Percentiles rank a stretch among this genome's conserved stretches.
phyloP scores from a whole-genome alignment of 1,139 yeast species.

The Meyerozyma elateridarum region DNA sequence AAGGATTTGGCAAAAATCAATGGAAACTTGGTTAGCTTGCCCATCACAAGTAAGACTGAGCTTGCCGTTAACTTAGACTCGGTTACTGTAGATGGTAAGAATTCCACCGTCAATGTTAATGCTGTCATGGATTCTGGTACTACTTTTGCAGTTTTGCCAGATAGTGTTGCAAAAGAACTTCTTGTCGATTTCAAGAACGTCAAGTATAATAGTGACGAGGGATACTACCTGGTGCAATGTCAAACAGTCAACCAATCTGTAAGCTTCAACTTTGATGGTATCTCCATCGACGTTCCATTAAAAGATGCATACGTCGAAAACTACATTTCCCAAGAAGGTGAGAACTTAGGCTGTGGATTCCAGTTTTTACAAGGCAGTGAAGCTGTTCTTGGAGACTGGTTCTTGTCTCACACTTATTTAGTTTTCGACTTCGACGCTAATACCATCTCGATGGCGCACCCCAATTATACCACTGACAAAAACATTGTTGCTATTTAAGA shows the following conservation, averaged over 20 bases:
- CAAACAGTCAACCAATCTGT: neutral
- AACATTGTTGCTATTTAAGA: too few species aligned
- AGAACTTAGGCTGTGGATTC: too few species aligned
- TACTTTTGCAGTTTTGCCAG: slow-evolving; percentile 14
- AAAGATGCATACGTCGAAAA: neutral
- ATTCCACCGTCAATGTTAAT: slow-evolving; percentile 3
- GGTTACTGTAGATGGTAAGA: slow-evolving; percentile 7
- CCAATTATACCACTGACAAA: slow-evolving; percentile 8
- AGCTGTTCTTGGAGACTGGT: slow-evolving; percentile 23
- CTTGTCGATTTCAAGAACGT: slow-evolving; percentile 8
- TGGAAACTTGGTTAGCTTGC: slow-evolving; percentile 12
- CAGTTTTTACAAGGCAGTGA: too few species aligned
- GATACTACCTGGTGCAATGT: neutral
- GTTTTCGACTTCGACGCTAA: slow-evolving; percentile 25
- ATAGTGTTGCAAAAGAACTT: slow-evolving; percentile 8
- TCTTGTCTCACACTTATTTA: slow-evolving; percentile 27
- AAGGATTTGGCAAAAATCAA: slow-evolving; percentile 16
- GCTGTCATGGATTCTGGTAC: slow-evolving; percentile 19
- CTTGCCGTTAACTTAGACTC: slow-evolving; percentile 9
- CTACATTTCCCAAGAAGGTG: neutral
- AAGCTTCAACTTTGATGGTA: slow-evolving; percentile 12
- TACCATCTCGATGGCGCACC: slow-evolving; percentile 25
- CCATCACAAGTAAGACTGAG: slow-evolving; percentile 6
- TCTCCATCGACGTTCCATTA: slow-evolving; percentile 10
- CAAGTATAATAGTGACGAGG: neutral